A percentile compares a stretch with the other conserved stretches of the same genome.
Evolutionary conservation across 805 yeast species (phyloP).

Genomic region (Starmerella bombi): DNA sequence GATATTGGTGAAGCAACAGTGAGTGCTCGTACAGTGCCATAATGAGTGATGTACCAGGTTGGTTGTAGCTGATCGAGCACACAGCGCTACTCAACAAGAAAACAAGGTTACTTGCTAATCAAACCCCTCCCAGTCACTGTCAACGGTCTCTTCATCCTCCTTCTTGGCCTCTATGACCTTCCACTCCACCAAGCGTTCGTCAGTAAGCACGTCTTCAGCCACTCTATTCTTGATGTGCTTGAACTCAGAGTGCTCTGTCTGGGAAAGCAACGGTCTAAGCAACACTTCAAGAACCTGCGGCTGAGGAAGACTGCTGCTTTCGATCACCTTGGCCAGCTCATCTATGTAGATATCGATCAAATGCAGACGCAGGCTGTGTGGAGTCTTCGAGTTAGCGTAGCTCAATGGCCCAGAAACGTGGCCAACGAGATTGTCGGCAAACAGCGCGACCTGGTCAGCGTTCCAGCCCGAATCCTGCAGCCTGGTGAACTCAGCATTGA

Average conservation of each 20-base stretch:
- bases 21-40: too few species aligned
- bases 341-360: slow-evolving; percentile 71
- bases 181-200: slow-evolving; percentile 54
- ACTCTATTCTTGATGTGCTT: slow-evolving; percentile 56
- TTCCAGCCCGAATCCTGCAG: slow-evolving; percentile 46
- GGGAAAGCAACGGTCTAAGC: slow-evolving; percentile 45
- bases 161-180: slow-evolving; percentile 25
- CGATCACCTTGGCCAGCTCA: slow-evolving; percentile 60
- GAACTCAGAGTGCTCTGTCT: slow-evolving; percentile 37
- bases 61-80: too few species aligned
- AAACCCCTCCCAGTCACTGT: slow-evolving; percentile 26
- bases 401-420: slow-evolving; percentile 23
- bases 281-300: slow-evolving; percentile 39
- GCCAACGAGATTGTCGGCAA: slow-evolving; percentile 30
- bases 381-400: slow-evolving; percentile 45
- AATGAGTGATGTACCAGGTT: too few species aligned
- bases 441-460: slow-evolving; percentile 33
- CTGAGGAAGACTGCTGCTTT: slow-evolving; percentile 34
- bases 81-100: too few species aligned
- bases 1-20: too few species aligned
- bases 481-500: slow-evolving; percentile 50
- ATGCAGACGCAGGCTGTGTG: slow-evolving; percentile 74
- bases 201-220: slow-evolving; percentile 51
- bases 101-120: too few species aligned
- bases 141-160: slow-evolving; percentile 16